Evolutionary conservation across 176 grass and related monocot genomes (phyloP).

Genomic region (Rhipidocladum racemiflorum): DNA sequence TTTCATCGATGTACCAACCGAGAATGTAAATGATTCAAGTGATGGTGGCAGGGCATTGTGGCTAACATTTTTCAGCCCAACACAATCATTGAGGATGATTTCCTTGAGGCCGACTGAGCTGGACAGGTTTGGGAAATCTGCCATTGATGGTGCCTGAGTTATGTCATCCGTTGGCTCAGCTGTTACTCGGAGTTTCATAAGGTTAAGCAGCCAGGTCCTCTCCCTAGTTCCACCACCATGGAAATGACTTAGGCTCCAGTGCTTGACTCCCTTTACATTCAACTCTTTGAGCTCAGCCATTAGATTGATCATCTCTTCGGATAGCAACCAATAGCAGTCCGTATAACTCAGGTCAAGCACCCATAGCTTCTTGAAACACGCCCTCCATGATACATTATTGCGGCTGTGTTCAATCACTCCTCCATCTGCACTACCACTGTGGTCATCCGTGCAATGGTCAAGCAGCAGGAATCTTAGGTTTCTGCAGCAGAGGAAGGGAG

Average conservation of each 20-base stretch:
- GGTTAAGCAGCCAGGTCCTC: neutral
- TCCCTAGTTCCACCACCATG: no score
- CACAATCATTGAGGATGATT: neutral
- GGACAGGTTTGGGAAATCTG: neutral
- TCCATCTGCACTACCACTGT: neutral
- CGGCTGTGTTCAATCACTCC: no score
- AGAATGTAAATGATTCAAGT: slow-evolving; percentile 6
- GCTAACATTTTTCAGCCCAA: neutral
- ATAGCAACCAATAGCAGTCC: neutral
- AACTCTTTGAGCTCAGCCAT: slow-evolving; percentile 15
- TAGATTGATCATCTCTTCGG: neutral
- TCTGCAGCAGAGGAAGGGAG: neutral
- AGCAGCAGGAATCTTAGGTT: neutral
- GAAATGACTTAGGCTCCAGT: neutral
- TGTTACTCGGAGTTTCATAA: slow-evolving; percentile 17
- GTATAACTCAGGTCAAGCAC: neutral
- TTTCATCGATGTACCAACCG: neutral
- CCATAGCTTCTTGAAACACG: neutral
- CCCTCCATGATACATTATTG: no score
- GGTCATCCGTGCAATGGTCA: neutral
- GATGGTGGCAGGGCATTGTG: neutral
- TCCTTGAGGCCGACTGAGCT: neutral
- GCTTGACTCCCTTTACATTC: neutral
- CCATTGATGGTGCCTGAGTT: no score
- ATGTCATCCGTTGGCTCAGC: no score